Evolutionary conservation across 257 asterid genomes (phyloP).

Genomic region (Gentiana macrophylla): DNA sequence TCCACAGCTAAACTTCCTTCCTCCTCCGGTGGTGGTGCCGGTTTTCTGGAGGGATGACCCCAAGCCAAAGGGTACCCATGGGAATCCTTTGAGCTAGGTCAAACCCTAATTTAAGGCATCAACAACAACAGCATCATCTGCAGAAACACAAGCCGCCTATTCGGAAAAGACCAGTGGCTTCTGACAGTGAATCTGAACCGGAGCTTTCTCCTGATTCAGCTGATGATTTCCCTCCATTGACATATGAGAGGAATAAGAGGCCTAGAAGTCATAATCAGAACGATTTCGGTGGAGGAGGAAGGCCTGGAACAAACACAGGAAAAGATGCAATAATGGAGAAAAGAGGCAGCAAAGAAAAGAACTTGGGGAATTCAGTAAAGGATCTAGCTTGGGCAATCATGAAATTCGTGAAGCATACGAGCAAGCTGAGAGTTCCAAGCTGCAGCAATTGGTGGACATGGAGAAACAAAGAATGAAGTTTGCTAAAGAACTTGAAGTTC

Average conservation of each 20-base stretch:
- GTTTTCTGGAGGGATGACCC: neutral
- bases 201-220: slow-evolving; percentile 44
- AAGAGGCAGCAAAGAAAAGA: slow-evolving; percentile 19
- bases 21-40: slow-evolving; percentile 3
- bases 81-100: slow-evolving; percentile 29
- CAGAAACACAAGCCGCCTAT: slow-evolving; percentile 9
- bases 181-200: slow-evolving; percentile 40
- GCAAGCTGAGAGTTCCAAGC: slow-evolving; percentile 58
- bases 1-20: slow-evolving; percentile 23
- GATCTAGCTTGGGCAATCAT: slow-evolving; percentile 49
- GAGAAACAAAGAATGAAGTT: slow-evolving; percentile 91
- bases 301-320: neutral
- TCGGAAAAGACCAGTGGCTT: slow-evolving; percentile 27
- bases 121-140: slow-evolving; percentile 9
- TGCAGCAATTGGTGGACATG: slow-evolving; percentile 73
- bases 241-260: slow-evolving; percentile 26
- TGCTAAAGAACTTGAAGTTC: slow-evolving; percentile 75
- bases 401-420: slow-evolving; percentile 68
- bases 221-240: slow-evolving; percentile 51
- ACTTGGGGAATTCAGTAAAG: slow-evolving; percentile 41
- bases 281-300: slow-evolving; percentile 1
- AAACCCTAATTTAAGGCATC: slow-evolving; percentile 15
- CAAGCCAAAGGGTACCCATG: slow-evolving; percentile 15
- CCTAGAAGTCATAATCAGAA: slow-evolving; percentile 22
- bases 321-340: slow-evolving; percentile 7